Percentiles rank a stretch among this genome's conserved stretches.
These are phyloP conservation scores for Akanthomyces uredinophilus DNA, from an alignment of 2,329 filamentous ascomycete species.

Conservation along the genomic window DNA sequence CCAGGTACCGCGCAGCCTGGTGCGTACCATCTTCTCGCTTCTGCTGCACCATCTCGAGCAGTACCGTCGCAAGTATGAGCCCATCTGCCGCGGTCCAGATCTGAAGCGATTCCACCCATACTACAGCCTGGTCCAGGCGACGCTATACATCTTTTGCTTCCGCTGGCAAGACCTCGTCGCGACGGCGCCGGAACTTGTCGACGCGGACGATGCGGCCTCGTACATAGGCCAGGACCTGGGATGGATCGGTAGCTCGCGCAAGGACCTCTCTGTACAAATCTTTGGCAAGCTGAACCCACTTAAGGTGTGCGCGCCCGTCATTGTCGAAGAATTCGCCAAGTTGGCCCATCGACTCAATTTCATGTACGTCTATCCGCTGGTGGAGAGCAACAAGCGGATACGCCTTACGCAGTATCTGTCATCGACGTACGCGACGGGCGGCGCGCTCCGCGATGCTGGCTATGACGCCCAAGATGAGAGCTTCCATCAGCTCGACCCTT, in stretches of 20 bases:
- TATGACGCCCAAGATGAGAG: constrained; percentile 60
- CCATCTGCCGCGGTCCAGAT: constrained; percentile 75
- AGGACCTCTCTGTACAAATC: constrained; percentile 70
- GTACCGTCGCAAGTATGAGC: constrained; percentile 68
- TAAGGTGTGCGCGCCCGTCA: constrained; percentile 85
- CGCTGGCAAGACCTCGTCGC: constrained; percentile 86
- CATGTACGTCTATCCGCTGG: constrained; percentile 80
- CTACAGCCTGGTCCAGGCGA: constrained; percentile 81
- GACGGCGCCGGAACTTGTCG: constrained; percentile 54
- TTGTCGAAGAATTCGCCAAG: constrained; percentile 87
- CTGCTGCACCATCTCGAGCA: constrained; percentile 72
- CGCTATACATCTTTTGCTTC: constrained; percentile 96
- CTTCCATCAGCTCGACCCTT: constrained; percentile 81
- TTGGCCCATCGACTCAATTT: constrained; percentile 81
- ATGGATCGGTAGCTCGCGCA: constrained; percentile 71
- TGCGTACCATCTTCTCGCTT: constrained; percentile 77
- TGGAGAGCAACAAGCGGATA: constrained; percentile 89
- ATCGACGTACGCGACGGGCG: constrained; percentile 50
- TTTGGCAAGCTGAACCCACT: constrained; percentile 89
- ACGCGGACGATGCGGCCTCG: constrained; percentile 55
- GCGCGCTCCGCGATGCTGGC: constrained; percentile 46
- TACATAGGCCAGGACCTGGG: constrained; percentile 66
- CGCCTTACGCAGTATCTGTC: constrained; percentile 67
- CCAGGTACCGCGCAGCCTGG: constrained; percentile 67
- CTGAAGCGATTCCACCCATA: constrained; percentile 77